Evolutionary conservation across 345 rosid species (phyloP), one percentile per base, ranked within the genome.

Genomic region (Boechera divaricarpa): DNA sequence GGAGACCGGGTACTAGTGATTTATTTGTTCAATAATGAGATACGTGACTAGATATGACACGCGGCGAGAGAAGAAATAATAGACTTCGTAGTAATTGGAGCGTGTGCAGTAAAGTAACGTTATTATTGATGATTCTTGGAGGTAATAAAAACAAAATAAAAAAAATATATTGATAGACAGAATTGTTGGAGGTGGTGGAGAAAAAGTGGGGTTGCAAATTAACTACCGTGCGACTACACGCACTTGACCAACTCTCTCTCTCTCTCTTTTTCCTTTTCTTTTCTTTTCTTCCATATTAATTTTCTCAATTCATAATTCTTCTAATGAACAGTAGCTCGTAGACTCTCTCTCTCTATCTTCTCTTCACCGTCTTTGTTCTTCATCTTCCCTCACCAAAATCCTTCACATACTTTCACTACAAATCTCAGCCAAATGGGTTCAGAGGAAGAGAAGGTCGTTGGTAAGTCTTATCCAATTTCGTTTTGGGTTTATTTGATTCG

Each of bases 361-460:
- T 68, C 8, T 45, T 32, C 31, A 1, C 29, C 4, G 26, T 49
- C 8, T 8, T 16, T 45, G 7, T 32, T 31, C 21, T 32, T 55
- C 16, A 45, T 31, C 6, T 8, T 24, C 67, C 28, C 73, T 57
- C 21, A 5, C 51, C 48, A 7, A 45, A 45, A 6, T 13, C 4
- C 39, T 59, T 42, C 4, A 24, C 1, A 49, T 61, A 8, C 68
- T 35, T 38, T 35, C 15, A 28, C 29, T 26, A 21, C 42, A 52
- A 54, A 28, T 13, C 48, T 57, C 63, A 31, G 35, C 54, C 10
- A 2, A 16, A 77, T 77, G 80, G 36, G 53, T 77, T 70, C 76
- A 0, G 76, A 70, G 36, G 80, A 77, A 63, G 75, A 35, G 5
- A 77, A 70, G 29, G 72, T 77, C 72, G 71, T 77, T 12, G 76